Evolutionary conservation across 2,329 filamentous ascomycete genomes (phyloP), one percentile per base, ranked within the genome.

Genomic region (Neodidymelliopsis sp.): DNA sequence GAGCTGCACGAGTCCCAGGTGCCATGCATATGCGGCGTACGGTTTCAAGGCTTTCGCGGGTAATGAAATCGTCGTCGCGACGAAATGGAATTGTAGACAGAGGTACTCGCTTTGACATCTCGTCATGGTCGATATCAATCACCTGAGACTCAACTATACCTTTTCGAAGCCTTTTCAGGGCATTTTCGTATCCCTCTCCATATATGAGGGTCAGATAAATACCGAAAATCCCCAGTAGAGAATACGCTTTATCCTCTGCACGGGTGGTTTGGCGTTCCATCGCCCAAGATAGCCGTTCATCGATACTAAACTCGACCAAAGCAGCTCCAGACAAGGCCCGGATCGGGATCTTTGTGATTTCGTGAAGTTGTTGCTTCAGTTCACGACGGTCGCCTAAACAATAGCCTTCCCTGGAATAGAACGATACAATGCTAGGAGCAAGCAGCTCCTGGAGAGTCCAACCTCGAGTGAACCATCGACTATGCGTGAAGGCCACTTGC

Each of bases 11-110:
- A 4, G 16, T 36, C 24, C 47, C 49, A 27, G 38, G 36, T 11
- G 4, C 15, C 25, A 39, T 12, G 34, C 29, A 51, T 16, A 51
- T 28, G 16, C 24, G 25, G 0, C 16, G 23, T 22, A 49, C 24
- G 13, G 22, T 45, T 6, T 6, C 16, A 4, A 64, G 34, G 5
- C 39, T 49, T 0, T 42, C 33, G 16, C 65, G 58, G 4, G 60
- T 51, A 9, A 69, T 39, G 33, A 68, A 69, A 24, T 67, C 48
- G 2, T 41, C 20, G 20, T 67, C 65, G 8, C 40, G 58, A 7
- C 24, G 27, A 27, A 66, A 67, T 6, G 45, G 53, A 1, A 46
- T 18, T 0, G 10, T 46, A 6, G 36, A 46, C n/a, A 18, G 20
- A 3, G 23, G n/a, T 2, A 18, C 16, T 29, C 11, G 1, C 6